A percentile compares a stretch with the other conserved stretches of the same genome.
Conservation (phyloP, 2,329 filamentous ascomycete species). For the Zymoseptoria ardabiliae region DNA sequence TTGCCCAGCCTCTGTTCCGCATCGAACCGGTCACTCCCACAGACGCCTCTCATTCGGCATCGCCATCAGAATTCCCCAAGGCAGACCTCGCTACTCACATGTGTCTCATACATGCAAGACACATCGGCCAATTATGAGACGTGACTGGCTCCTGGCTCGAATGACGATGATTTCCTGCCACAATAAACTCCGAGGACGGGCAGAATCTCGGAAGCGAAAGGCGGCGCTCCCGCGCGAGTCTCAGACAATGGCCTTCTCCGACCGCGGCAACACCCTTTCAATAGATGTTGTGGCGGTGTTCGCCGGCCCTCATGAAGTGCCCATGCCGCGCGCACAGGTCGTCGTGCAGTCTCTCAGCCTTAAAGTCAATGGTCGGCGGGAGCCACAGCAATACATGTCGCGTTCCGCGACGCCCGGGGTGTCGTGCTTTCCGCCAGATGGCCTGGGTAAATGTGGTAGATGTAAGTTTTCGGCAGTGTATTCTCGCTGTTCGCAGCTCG, state of each 20-base stretch:
- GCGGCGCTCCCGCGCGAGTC: background rate
- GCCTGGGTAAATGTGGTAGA: background rate
- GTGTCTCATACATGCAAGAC: background rate
- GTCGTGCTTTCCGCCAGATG: background rate
- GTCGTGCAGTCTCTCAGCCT: background rate
- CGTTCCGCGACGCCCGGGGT: background rate
- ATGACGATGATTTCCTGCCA: background rate
- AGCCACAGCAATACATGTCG: background rate
- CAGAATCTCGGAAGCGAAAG: background rate
- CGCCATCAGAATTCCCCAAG: background rate
- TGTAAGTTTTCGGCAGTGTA: background rate
- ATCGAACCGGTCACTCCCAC: background rate
- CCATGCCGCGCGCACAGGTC: background rate
- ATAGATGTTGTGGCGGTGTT: background rate
- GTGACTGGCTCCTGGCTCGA: background rate
- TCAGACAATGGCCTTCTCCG: background rate
- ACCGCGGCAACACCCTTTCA: background rate
- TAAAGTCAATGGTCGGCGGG: background rate
- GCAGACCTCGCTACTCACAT: background rate
- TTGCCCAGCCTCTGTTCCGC: background rate
- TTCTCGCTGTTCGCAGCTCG: background rate
- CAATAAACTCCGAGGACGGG: background rate
- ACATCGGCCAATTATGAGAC: background rate
- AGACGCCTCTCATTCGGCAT: background rate
- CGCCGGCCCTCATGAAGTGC: background rate